These are phyloP conservation scores for Cetraspora pellucida DNA, from an alignment of 192 early-diverging fungal species.

Conservation along the genomic window DNA sequence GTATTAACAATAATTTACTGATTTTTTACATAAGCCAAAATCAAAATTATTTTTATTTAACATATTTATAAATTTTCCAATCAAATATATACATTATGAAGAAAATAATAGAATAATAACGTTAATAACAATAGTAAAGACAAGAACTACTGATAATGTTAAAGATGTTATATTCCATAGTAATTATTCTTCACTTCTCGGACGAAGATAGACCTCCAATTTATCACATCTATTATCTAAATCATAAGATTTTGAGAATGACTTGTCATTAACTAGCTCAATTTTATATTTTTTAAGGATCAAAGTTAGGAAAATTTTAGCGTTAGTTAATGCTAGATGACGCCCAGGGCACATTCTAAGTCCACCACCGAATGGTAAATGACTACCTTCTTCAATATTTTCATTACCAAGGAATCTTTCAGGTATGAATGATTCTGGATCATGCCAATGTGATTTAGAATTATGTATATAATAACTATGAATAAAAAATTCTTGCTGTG, in stretches of 20 bases:
- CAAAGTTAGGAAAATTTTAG: background rate
- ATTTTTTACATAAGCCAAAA: too few species aligned
- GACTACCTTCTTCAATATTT: background rate
- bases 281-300: slow-evolving; percentile 8
- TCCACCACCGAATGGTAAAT: slow-evolving; percentile 13
- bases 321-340: background rate
- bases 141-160: too few species aligned
- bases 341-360: background rate
- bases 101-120: too few species aligned
- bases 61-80: too few species aligned
- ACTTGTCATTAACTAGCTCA: background rate
- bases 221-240: background rate
- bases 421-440: slow-evolving; percentile 10
- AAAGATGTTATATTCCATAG: too few species aligned
- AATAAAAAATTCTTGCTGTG: background rate
- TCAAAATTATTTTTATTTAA: too few species aligned
- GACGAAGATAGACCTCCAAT: slow-evolving; percentile 6
- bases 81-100: too few species aligned
- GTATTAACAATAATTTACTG: too few species aligned
- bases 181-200: background rate
- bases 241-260: background rate
- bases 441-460: background rate
- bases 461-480: background rate
- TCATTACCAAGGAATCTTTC: background rate
- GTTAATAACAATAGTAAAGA: too few species aligned